Base-by-base conservation (phyloP, 176 grass and related monocot species). In the Eleusine coracana region DNA sequence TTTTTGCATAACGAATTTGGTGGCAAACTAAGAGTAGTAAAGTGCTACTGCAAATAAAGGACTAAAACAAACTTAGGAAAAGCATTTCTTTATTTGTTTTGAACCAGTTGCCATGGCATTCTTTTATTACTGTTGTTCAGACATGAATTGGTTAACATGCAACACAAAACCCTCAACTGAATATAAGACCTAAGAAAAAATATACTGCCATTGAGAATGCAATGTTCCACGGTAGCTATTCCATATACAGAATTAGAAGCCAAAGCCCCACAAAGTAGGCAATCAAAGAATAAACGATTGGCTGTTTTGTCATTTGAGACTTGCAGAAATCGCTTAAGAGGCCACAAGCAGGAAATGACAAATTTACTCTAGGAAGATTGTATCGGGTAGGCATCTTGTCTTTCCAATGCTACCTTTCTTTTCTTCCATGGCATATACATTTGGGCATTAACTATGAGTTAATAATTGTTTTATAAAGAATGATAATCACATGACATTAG, bases 331-430 rank as follows among this genome's bases (percentile, higher is more conserved):
- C 63, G 37, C 84, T 90, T 37, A 68, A 40, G 82, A 79, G 44
- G 82, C 77, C 38, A 81, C 77, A 93, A 90, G 84, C 77, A 90
- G 84, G 87, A 93, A 92, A 85, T 74, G 82, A 79, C 77, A 89
- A 56, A 5, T 64, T 92, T 48, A 85, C 67, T 92, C 14, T 85
- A 85, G 84, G 87, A 92, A 92, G 91, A 82, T 70, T 78, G 91
- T 92, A 89, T 90, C 84, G 13, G 84, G 81, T 75, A 70, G 70
- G 70, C 87, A 87, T 79, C 76, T 86, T 79, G 50, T 67, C 76
- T 82, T 66, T 68, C 5, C 23, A 77, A 93, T 90, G 84, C 81
- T 77, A 76, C 91, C 84, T 81, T 93, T 87, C 87, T 90, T 90
- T 78, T 79, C 85, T 93, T 90, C 91, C 91, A 82, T 75, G 14